These are phyloP conservation scores for Debaryomycetaceae sp. DNA, from an alignment of 1,139 yeast genomes.

Conservation along the genomic window DNA sequence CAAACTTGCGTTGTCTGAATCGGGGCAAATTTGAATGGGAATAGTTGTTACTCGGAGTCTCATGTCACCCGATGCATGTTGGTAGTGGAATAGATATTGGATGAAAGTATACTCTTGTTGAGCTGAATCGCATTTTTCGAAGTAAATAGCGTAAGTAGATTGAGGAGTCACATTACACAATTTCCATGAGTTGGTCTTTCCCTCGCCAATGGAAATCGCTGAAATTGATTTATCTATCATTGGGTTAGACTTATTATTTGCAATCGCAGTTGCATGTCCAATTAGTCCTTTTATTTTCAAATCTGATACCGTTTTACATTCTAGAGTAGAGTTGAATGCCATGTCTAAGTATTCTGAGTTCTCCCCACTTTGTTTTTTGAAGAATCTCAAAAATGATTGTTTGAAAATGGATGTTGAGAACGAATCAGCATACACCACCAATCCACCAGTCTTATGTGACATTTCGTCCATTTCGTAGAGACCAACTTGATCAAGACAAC, in stretches of 20 bases:
- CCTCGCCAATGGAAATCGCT: constrained; percentile 40
- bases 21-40: constrained; percentile 38
- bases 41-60: constrained; percentile 50
- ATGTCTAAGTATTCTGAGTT: constrained; percentile 36
- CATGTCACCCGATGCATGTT: constrained; percentile 49
- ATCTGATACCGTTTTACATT: constrained; percentile 48
- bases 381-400: constrained; percentile 57
- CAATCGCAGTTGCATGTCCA: constrained; percentile 53
- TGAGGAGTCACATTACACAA: constrained; percentile 53
- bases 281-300: constrained; percentile 55
- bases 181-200: constrained; percentile 61
- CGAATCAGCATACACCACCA: constrained; percentile 59
- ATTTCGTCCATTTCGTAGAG: constrained; percentile 62
- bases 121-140: constrained; percentile 47
- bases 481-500: constrained; percentile 68
- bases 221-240: constrained; percentile 24
- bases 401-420: constrained; percentile 64
- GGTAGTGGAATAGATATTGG: constrained; percentile 77
- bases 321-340: constrained; percentile 60
- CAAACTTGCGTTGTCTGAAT: constrained; percentile 39
- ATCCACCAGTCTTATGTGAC: constrained; percentile 59
- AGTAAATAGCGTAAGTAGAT: constrained; percentile 56
- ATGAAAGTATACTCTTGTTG: constrained; percentile 36
- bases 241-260: constrained; percentile 26
- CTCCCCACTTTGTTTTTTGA: constrained; percentile 32